These are phyloP conservation scores for Ophiostoma australiae DNA, from an alignment of 2,329 filamentous ascomycete genomes.

Conservation along the genomic window DNA sequence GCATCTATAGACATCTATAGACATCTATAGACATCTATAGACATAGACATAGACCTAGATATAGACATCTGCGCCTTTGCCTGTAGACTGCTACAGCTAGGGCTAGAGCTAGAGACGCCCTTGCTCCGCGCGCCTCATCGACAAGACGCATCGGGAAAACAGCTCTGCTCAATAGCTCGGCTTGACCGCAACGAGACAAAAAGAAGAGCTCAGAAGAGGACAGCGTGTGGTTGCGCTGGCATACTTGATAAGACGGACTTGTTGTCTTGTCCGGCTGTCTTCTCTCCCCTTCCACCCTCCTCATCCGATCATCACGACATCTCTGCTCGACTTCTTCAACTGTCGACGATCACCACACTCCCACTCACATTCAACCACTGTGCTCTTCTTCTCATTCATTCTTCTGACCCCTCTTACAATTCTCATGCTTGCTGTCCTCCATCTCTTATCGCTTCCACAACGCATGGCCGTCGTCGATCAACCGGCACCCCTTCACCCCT, in stretches of 20 bases:
- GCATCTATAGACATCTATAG: background rate
- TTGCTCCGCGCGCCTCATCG: background rate
- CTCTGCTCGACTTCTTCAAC: background rate
- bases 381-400: background rate
- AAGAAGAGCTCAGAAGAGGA: background rate
- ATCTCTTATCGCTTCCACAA: background rate
- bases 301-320: background rate
- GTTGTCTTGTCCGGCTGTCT: background rate
- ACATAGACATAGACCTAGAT: background rate
- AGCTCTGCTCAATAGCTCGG: background rate
- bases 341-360: background rate
- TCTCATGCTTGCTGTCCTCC: background rate
- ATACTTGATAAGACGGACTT: background rate
- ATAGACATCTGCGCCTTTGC: background rate
- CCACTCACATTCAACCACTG: background rate
- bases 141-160: background rate
- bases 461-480: background rate
- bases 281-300: background rate
- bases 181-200: background rate
- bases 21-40: background rate
- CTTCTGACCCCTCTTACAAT: background rate
- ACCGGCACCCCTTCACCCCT: background rate
- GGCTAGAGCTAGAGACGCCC: background rate
- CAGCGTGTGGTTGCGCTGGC: background rate
- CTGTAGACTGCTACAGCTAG: background rate